Evolutionary conservation across 768 basidiomycete species (phyloP), one percentile per base, ranked within the genome.

Genomic region (Infundibulicybe gibba): DNA sequence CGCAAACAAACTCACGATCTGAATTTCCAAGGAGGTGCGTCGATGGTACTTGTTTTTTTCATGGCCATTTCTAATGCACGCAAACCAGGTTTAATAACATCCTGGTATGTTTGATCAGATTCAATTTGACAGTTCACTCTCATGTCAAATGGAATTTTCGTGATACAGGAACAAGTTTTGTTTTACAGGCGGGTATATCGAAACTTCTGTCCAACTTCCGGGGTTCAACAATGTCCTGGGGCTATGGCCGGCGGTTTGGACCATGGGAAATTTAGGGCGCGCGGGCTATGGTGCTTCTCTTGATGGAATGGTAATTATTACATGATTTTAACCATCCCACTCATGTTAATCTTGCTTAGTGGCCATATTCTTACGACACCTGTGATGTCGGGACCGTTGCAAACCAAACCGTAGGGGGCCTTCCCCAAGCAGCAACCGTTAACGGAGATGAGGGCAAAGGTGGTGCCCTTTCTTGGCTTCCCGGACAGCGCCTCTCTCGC

Each of bases 111-210:
- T 44, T 32, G 25, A 25, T 25, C 8, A 25, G 25, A 25, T 25
- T 8, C 25, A 25, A 25, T 25, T 8, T 8, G 4, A 25, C 25
- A 8, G 8, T 25, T 25, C 25, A 8, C 25, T 25, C 25, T 25
- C 25, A 25, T 25, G 25, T 25, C 25, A 25, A 25, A 25, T 25
- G 25, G 25, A 25, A 25, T n/a, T n/a, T n/a, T n/a, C n/a, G n/a
- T n/a, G n/a, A n/a, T 25, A 8, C 49, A 80, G 80, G 87, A 93
- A 93, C 65, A 91, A 93, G 65, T 86, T 95, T 50, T 94, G 89
- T 63, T 93, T 92, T 65, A 88, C 87, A 12, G 88, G 87, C 19
- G 90, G 91, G 19, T 79, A 85, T 47, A 74, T 91, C 43, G 86
- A 90, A 58, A 62, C 74, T 0, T 74, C 66, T 8, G 81, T 87